Conservation (phyloP, 768 basidiomycete species). For the Strobilomyces echinocephalus region DNA sequence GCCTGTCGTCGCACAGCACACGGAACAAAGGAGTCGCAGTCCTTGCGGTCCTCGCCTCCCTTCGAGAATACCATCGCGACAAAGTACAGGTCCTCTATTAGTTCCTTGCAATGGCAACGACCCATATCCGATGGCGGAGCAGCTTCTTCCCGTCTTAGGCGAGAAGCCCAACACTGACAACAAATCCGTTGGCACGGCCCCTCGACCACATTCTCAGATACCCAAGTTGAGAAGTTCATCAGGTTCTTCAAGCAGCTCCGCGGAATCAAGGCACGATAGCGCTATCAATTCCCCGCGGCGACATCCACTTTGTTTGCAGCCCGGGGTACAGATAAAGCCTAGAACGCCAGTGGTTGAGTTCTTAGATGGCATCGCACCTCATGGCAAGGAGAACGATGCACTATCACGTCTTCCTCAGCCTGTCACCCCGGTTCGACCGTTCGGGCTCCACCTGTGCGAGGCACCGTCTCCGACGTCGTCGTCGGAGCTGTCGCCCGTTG, state of each 20-base stretch:
- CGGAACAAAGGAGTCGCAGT: slow-evolving; percentile 31
- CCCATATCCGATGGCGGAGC: background rate
- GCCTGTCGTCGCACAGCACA: slow-evolving; percentile 5
- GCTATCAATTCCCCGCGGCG: background rate
- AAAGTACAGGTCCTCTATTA: slow-evolving; percentile 22
- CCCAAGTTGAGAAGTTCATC: slow-evolving; percentile 27
- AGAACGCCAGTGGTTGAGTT: background rate
- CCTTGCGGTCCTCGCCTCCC: slow-evolving; percentile 42
- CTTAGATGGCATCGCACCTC: too few species aligned
- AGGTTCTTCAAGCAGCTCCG: slow-evolving; percentile 23
- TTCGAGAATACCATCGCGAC: slow-evolving; percentile 31
- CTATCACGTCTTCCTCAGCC: slow-evolving; percentile 32
- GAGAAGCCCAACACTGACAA: slow-evolving; percentile 16
- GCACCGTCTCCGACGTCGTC: slow-evolving; percentile 64
- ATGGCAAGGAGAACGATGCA: slow-evolving; percentile 22
- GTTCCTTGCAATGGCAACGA: slow-evolving; percentile 2
- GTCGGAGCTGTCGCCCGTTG: slow-evolving; percentile 68
- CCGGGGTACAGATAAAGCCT: background rate
- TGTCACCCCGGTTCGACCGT: slow-evolving; percentile 43
- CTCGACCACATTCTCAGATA: slow-evolving; percentile 24
- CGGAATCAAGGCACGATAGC: slow-evolving; percentile 11
- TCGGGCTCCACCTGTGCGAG: slow-evolving; percentile 31
- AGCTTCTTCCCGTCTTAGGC: background rate
- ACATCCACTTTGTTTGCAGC: slow-evolving; percentile 7
- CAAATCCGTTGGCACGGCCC: background rate